phyloP scores from a whole-genome alignment of 2,329 filamentous ascomycete species.

The Fusarium buharicum region DNA sequence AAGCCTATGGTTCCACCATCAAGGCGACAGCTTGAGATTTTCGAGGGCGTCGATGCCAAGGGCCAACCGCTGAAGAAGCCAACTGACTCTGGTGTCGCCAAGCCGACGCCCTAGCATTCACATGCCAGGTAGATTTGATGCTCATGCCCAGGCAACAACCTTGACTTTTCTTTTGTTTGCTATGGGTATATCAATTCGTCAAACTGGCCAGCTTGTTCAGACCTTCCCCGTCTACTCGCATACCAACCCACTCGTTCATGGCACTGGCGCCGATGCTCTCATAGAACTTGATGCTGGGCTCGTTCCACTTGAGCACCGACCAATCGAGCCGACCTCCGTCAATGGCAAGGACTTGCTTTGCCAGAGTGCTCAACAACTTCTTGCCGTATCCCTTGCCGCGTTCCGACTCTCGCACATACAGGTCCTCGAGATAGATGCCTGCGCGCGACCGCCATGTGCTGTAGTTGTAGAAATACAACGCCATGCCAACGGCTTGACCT shows the following conservation, averaged over 20 bases:
- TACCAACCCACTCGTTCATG: slow-evolving; percentile 78
- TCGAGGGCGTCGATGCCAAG: slow-evolving; percentile 56
- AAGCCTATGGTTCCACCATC: slow-evolving; percentile 47
- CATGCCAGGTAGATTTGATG: background rate
- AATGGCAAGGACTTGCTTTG: slow-evolving; percentile 79
- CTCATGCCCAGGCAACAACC: background rate
- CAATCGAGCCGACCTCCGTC: slow-evolving; percentile 84
- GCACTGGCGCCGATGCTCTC: slow-evolving; percentile 72
- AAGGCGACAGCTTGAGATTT: slow-evolving; percentile 56
- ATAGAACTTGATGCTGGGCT: slow-evolving; percentile 90
- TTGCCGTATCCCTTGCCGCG: slow-evolving; percentile 84
- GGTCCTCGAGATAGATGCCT: slow-evolving; percentile 92
- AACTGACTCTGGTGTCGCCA: background rate
- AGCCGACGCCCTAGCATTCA: background rate
- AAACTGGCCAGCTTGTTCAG: slow-evolving; percentile 68
- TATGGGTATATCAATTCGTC: slow-evolving; percentile 43
- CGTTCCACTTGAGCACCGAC: slow-evolving; percentile 93
- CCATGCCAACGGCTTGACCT: slow-evolving; percentile 74
- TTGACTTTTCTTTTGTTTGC: background rate
- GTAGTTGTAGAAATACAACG: slow-evolving; percentile 95
- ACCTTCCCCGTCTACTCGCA: slow-evolving; percentile 76
- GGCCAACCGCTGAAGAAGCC: background rate
- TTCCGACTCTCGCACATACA: slow-evolving; percentile 80
- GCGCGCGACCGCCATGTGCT: slow-evolving; percentile 89
- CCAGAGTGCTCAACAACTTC: slow-evolving; percentile 77